Percentiles rank a stretch among this genome's conserved stretches.
phyloP scores from a whole-genome alignment of 2,329 filamentous ascomycete genomes.

The Furcasterigmium furcatum region DNA sequence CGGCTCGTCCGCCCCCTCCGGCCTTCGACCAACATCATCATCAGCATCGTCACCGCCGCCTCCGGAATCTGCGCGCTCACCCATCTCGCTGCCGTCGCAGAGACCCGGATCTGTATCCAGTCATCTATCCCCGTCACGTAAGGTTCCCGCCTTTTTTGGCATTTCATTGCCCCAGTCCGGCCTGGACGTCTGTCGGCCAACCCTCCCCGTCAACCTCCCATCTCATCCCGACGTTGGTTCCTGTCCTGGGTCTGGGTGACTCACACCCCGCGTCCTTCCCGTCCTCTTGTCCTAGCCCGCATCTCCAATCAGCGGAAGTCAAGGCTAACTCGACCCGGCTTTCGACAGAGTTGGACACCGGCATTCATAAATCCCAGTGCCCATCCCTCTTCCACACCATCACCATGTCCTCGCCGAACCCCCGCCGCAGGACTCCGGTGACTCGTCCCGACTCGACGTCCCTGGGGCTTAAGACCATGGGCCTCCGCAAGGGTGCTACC shows the following conservation, averaged over 20 bases:
- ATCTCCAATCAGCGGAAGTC: conserved; percentile 9
- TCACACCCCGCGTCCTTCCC: conserved; percentile 21
- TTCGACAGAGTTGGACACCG: conserved; percentile 25
- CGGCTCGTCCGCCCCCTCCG: neutral
- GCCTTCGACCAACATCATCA: no score
- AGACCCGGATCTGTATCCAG: no score
- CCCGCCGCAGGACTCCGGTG: conserved; percentile 42
- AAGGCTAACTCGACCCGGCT: conserved; percentile 12
- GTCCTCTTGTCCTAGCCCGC: conserved; percentile 6
- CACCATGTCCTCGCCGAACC: conserved; percentile 46
- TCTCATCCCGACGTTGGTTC: neutral
- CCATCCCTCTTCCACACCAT: conserved; percentile 18
- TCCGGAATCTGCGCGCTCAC: no score
- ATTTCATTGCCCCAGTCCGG: no score
- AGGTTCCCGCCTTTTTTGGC: no score
- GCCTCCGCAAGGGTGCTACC: conserved; percentile 69
- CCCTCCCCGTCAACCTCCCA: neutral
- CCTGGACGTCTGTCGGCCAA: neutral
- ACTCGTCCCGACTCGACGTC: conserved; percentile 33
- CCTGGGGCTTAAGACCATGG: conserved; percentile 49
- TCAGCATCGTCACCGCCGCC: no score
- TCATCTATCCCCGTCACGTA: no score
- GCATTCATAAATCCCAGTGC: conserved; percentile 13
- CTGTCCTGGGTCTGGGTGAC: conserved; percentile 19
- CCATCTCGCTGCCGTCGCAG: no score